These are phyloP conservation scores for Cladophialophora bantiana DNA, from an alignment of 2,329 filamentous ascomycete species.

Conservation along the genomic window DNA sequence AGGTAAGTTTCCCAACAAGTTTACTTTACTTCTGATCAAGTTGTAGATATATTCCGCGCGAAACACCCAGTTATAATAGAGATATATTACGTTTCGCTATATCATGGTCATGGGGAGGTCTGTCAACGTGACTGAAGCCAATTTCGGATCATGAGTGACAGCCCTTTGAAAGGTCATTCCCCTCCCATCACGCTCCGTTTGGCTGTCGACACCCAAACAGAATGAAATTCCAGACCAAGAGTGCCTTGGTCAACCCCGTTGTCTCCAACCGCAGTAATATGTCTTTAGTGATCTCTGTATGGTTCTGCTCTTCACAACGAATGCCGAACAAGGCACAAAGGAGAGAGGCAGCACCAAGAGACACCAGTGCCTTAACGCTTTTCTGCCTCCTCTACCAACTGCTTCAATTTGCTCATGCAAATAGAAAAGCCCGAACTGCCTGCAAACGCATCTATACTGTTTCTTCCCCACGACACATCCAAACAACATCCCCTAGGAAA, in stretches of 20 bases:
- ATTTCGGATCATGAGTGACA: not conserved
- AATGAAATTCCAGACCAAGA: not conserved
- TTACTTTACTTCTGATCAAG: not conserved
- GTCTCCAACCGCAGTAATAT: not conserved
- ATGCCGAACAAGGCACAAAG: not conserved
- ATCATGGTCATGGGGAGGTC: not conserved
- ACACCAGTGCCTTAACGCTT: not conserved
- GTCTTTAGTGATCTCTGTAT: not conserved
- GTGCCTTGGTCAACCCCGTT: not conserved
- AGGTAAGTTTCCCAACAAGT: not conserved
- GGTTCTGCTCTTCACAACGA: not conserved
- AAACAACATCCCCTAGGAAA: not conserved
- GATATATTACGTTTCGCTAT: not conserved
- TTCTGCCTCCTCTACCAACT: not conserved
- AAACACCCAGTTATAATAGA: not conserved
- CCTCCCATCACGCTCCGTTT: not conserved
- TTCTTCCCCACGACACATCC: not conserved
- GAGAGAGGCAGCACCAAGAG: not conserved
- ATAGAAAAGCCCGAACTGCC: not conserved
- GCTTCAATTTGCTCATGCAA: not conserved
- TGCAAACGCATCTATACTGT: not conserved
- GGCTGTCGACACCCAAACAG: not conserved
- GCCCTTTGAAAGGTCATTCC: not conserved
- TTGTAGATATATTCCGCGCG: not conserved
- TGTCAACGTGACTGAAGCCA: not conserved